Percentiles rank a stretch among this genome's conserved stretches.
These are phyloP conservation scores for Anthostomella pinea DNA, from an alignment of 2,329 filamentous ascomycete genomes.

Conservation along the genomic window DNA sequence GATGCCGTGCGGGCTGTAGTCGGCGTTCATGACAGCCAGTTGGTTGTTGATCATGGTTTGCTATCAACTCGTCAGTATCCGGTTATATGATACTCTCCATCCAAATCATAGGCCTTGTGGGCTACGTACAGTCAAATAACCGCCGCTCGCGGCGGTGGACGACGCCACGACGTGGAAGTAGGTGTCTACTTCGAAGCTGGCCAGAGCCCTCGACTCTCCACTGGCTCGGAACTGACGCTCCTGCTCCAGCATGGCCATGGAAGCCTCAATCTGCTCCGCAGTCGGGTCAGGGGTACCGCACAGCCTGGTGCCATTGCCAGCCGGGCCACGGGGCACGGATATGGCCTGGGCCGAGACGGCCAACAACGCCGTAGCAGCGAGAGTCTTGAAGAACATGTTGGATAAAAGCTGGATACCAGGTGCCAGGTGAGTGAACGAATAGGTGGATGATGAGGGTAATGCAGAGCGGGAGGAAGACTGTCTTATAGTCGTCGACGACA, in stretches of 20 bases:
- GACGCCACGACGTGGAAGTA: slow-evolving; percentile 39
- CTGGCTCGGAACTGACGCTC: slow-evolving; percentile 22
- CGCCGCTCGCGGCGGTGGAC: slow-evolving; percentile 27
- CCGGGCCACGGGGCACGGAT: slow-evolving; percentile 12
- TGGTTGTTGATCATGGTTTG: slow-evolving; percentile 37
- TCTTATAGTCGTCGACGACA: too few relatives aligned
- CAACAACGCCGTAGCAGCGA: slow-evolving; percentile 20
- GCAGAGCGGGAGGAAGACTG: too few relatives aligned
- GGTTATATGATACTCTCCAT: too few relatives aligned
- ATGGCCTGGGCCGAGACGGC: slow-evolving; percentile 22
- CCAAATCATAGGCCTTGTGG: too few relatives aligned
- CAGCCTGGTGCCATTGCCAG: slow-evolving; percentile 15
- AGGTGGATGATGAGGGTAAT: too few relatives aligned
- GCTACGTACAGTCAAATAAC: slow-evolving; percentile 35
- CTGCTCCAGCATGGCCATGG: slow-evolving; percentile 22
- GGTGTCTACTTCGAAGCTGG: slow-evolving; percentile 35
- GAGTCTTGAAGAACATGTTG: slow-evolving; percentile 26
- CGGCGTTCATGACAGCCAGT: slow-evolving; percentile 43
- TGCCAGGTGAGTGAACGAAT: too few relatives aligned
- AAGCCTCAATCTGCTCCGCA: slow-evolving; percentile 23
- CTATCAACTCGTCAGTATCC: slow-evolving; percentile 24
- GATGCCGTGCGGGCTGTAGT: slow-evolving; percentile 42
- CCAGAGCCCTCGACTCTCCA: slow-evolving; percentile 18
- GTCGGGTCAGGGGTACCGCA: slow-evolving; percentile 31
- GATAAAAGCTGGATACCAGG: slow-evolving; percentile 3